phyloP scores from a whole-genome alignment of 129 eudicot genomes.

The Centaurea solstitialis region DNA sequence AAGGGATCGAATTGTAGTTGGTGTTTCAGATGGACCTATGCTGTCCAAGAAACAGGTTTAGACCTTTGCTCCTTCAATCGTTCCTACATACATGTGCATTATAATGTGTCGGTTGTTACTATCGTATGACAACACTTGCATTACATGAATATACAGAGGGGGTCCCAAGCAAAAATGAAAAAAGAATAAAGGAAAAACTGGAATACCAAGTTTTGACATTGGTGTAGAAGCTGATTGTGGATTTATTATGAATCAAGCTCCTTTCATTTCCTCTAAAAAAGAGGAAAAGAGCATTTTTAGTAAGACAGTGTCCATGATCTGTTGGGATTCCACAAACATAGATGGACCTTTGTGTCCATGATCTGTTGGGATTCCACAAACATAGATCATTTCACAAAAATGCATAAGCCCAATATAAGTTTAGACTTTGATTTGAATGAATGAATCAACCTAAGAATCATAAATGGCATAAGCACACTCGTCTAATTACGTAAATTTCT shows the following conservation, averaged over 20 bases:
- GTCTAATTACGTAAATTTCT: not conserved
- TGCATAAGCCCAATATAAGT: not conserved
- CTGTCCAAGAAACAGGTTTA: slow-evolving; percentile 69
- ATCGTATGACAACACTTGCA: not conserved
- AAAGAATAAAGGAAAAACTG: not conserved
- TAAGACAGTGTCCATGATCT: not conserved
- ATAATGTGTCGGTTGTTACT: not conserved
- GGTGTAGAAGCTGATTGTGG: not conserved
- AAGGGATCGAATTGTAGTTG: slow-evolving; percentile 70
- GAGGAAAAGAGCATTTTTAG: not conserved
- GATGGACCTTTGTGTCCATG: not conserved
- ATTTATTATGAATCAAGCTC: not conserved
- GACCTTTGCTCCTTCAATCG: not conserved
- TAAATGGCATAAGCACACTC: not conserved
- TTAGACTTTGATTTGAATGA: not conserved
- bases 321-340: not conserved
- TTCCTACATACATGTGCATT: not conserved
- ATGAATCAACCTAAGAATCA: not conserved
- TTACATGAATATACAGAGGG: not conserved
- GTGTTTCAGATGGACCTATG: slow-evolving; percentile 96
- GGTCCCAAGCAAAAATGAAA: not conserved
- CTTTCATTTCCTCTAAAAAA: not conserved
- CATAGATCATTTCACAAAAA: not conserved
- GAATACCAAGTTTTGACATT: not conserved
- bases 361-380: not conserved